A percentile compares a stretch with the other conserved stretches of the same genome.
Evolutionary conservation across 352 stramenopile species (phyloP).

Genomic region (Globisporangium lucens): DNA sequence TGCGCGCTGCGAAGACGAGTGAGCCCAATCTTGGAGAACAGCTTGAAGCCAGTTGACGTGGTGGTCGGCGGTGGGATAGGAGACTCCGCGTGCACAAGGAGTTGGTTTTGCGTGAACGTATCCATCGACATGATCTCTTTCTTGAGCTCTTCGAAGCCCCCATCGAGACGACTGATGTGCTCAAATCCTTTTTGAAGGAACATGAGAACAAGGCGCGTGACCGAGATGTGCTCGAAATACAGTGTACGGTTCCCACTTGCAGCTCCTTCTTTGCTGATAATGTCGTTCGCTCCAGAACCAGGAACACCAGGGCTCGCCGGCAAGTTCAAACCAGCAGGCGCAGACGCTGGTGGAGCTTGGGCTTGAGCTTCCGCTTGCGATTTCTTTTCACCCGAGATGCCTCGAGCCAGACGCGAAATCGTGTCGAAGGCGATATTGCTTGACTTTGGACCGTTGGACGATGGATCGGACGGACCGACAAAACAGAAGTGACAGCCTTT

Average conservation of each 20-base stretch:
- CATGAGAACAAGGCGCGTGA: conserved; percentile 79
- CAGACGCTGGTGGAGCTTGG: conserved; percentile 5
- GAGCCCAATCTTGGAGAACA: conserved; percentile 51
- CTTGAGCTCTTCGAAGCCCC: conserved; percentile 81
- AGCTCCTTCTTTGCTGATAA: conserved; percentile 28
- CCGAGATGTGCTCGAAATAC: conserved; percentile 57
- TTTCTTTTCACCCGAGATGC: conserved; percentile 58
- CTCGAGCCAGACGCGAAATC: conserved; percentile 51
- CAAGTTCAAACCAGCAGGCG: conserved; percentile 7
- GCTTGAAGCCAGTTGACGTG: conserved; percentile 33
- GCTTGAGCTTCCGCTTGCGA: neutral
- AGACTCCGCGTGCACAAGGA: conserved; percentile 45
- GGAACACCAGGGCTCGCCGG: conserved; percentile 18
- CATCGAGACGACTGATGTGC: conserved; percentile 80
- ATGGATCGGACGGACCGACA: conserved; percentile 55
- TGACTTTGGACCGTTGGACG: conserved; percentile 17
- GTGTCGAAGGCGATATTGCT: conserved; percentile 45
- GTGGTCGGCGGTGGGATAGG: conserved; percentile 10
- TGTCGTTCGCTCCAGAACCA: conserved; percentile 31
- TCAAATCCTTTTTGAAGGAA: conserved; percentile 87
- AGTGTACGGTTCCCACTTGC: conserved; percentile 18
- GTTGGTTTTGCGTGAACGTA: conserved; percentile 60
- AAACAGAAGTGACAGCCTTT: conserved; percentile 91
- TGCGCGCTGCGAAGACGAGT: conserved; percentile 31
- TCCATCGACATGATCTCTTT: conserved; percentile 62